Evolutionary conservation across 2,329 filamentous ascomycete species (phyloP).

Genomic region (Sphaerulina musiva): DNA sequence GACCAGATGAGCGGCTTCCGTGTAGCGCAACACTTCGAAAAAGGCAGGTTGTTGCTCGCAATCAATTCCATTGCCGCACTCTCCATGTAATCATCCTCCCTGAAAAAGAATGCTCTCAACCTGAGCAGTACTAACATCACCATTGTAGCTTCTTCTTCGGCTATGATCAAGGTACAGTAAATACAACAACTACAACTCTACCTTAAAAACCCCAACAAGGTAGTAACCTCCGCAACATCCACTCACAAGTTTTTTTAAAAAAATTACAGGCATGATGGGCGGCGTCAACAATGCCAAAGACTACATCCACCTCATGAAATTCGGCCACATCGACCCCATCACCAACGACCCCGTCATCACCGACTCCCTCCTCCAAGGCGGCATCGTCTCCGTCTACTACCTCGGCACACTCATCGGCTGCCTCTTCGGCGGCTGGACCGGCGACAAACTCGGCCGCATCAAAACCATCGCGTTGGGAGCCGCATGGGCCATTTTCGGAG

Average conservation of each 20-base stretch:
- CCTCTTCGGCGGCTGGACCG: constrained; percentile 57
- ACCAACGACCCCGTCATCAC: constrained; percentile 46
- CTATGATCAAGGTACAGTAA: constrained; percentile 29
- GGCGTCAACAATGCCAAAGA: constrained; percentile 61
- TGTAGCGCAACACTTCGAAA: constrained; percentile 42
- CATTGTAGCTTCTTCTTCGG: constrained; percentile 53
- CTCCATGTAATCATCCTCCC: constrained; percentile 42
- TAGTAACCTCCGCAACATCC: neutral
- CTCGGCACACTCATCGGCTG: constrained; percentile 59
- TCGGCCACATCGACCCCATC: constrained; percentile 50
- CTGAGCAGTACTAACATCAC: too few species aligned
- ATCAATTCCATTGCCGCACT: constrained; percentile 59
- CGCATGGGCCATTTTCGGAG: constrained; percentile 44
- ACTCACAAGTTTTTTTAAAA: too few species aligned
- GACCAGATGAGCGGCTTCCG: constrained; percentile 25
- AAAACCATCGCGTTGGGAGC: constrained; percentile 57
- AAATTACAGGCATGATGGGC: constrained; percentile 42
- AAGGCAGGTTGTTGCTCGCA: constrained; percentile 51
- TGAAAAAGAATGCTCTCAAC: too few species aligned
- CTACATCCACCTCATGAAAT: constrained; percentile 59
- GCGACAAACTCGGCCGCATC: constrained; percentile 57
- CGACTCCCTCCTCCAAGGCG: constrained; percentile 55
- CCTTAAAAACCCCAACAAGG: neutral
- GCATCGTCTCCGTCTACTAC: constrained; percentile 54
- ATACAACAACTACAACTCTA: neutral